Evolutionary conservation across 306 rosid genomes (phyloP).

Genomic region (Pyrus pyrifolia): DNA sequence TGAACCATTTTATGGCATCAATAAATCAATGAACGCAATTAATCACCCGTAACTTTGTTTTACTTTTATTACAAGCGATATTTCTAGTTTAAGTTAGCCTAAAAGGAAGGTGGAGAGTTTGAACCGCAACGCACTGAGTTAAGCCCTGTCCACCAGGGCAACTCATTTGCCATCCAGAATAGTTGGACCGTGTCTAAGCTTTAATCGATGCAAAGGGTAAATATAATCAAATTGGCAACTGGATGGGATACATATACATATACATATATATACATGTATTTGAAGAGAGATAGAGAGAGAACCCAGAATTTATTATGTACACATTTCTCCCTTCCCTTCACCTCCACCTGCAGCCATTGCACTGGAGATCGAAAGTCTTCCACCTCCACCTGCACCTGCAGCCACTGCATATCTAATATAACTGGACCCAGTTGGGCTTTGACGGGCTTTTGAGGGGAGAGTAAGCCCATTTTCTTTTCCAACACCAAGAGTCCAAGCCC

Average conservation of each 20-base stretch:
- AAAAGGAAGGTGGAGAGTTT: too few relatives aligned
- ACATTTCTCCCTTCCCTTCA: conserved; percentile 31
- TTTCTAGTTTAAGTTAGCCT: too few relatives aligned
- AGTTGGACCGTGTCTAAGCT: not conserved
- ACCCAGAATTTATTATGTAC: conserved; percentile 55
- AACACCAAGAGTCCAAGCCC: not conserved
- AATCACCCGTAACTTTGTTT: not conserved
- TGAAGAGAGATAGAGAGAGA: conserved; percentile 2
- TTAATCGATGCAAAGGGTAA: not conserved
- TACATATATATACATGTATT: too few relatives aligned
- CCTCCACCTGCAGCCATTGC: not conserved
- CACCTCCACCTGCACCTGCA: not conserved
- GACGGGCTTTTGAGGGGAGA: not conserved
- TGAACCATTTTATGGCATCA: not conserved
- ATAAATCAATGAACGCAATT: not conserved
- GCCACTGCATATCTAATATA: not conserved
- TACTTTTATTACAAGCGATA: too few relatives aligned
- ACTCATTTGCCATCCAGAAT: not conserved
- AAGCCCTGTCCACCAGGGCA: too few relatives aligned
- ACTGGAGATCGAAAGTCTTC: too few relatives aligned
- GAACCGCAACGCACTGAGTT: too few relatives aligned
- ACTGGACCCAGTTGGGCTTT: not conserved
- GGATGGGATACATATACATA: too few relatives aligned
- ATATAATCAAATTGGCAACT: not conserved
- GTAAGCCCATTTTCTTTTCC: not conserved